Evolutionary conservation across 1,139 yeast species (phyloP).

Genomic region (Hemisphaericaspora subhashii): DNA sequence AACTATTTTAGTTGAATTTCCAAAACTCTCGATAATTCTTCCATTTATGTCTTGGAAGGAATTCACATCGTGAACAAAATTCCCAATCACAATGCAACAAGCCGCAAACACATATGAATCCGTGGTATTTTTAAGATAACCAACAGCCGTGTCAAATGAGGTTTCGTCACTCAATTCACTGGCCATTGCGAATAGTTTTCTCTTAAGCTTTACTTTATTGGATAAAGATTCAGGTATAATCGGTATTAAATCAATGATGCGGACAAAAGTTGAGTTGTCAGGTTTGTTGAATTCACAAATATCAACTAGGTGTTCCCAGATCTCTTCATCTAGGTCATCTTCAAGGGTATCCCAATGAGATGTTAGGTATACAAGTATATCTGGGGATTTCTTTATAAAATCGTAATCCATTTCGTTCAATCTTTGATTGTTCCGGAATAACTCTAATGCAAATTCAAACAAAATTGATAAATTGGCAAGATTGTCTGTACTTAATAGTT

Average conservation of each 20-base stretch:
- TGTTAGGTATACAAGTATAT: neutral
- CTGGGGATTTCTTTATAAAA: conserved; percentile 5
- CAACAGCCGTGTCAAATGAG: conserved; percentile 15
- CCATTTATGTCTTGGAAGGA: conserved; percentile 18
- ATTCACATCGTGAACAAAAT: conserved; percentile 26
- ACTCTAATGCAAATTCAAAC: conserved; percentile 5
- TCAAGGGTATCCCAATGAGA: conserved; percentile 5
- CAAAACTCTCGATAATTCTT: conserved; percentile 12
- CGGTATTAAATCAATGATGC: conserved; percentile 12
- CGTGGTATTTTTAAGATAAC: conserved; percentile 4
- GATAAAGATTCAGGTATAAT: conserved; percentile 6
- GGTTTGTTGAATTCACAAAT: conserved; percentile 21
- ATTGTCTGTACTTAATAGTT: conserved; percentile 2
- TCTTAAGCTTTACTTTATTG: conserved; percentile 15
- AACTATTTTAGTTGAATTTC: conserved; percentile 19
- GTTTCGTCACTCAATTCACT: conserved; percentile 37
- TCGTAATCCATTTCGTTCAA: conserved; percentile 5
- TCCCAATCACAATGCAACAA: conserved; percentile 36
- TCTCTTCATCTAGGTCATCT: conserved; percentile 16
- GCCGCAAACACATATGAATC: conserved; percentile 34
- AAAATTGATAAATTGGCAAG: conserved; percentile 8
- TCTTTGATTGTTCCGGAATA: neutral
- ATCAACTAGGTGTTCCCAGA: conserved; percentile 16
- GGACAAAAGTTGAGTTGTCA: conserved; percentile 10
- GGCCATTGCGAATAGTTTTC: conserved; percentile 36